Percentiles rank a stretch among this genome's conserved stretches.
phyloP scores from a whole-genome alignment of 192 early-diverging fungal species.

The Jimgerdemannia flammicorona region DNA sequence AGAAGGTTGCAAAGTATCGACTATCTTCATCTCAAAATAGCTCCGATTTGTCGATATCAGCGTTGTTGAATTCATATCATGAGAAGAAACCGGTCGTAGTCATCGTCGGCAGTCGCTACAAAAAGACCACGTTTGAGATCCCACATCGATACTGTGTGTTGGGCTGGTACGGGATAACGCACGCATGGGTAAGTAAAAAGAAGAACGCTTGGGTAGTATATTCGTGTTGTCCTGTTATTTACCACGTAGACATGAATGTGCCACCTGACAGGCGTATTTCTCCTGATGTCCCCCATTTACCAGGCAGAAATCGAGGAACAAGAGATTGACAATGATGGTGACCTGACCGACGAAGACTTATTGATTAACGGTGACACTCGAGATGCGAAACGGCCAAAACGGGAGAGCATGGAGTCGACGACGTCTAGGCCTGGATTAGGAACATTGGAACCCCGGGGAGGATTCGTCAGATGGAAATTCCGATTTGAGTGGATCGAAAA shows the following conservation, averaged over 20 bases:
- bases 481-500: not conserved
- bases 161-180: not conserved
- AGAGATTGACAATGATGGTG: not conserved
- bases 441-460: not conserved
- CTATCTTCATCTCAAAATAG: not conserved
- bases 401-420: not conserved
- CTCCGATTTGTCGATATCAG: not conserved
- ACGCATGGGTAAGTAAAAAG: not conserved
- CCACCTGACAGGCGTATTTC: too few species aligned
- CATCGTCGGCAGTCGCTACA: not conserved
- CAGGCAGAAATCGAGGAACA: not conserved
- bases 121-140: not conserved
- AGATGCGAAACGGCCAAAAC: not conserved
- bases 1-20: not conserved
- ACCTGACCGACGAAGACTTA: not conserved
- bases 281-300: not conserved
- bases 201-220: too few species aligned
- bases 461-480: not conserved
- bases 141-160: not conserved
- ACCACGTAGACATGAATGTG: too few species aligned
- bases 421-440: not conserved
- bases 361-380: not conserved
- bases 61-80: not conserved
- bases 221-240: too few species aligned
- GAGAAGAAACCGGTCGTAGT: not conserved